Evolutionary conservation across 345 rosid species (phyloP).

Genomic region (Eucalyptus polybractea): DNA sequence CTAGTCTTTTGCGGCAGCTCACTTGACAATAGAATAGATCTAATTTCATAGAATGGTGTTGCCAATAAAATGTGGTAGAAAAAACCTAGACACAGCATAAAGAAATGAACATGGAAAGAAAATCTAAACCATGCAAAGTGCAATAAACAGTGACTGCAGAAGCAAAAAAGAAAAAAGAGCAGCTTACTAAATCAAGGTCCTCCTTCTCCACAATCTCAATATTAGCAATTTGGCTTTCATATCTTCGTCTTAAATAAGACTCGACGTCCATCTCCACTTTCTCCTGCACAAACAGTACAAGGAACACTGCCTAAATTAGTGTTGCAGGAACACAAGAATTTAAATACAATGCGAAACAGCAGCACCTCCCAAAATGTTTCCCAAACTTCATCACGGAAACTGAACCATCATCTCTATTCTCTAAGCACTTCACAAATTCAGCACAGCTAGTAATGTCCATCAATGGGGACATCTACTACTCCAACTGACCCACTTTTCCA

Average conservation of each 20-base stretch:
- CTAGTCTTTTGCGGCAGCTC: neutral
- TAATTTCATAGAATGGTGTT: neutral
- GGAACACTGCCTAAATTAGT: neutral
- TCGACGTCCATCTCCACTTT: slow-evolving; percentile 88
- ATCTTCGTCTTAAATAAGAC: slow-evolving; percentile 70
- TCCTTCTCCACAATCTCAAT: slow-evolving; percentile 68
- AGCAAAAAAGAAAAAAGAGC: neutral
- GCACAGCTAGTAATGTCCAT: neutral
- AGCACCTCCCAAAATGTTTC: neutral
- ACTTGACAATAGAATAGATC: neutral
- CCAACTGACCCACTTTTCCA: neutral
- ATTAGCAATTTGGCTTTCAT: slow-evolving; percentile 73
- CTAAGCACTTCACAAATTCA: neutral
- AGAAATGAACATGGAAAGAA: neutral
- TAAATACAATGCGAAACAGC: neutral
- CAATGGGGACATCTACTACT: neutral
- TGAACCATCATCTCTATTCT: neutral
- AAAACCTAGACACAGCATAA: neutral
- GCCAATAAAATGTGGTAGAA: neutral
- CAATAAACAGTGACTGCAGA: neutral
- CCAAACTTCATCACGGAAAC: neutral
- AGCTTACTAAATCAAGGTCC: slow-evolving; percentile 84
- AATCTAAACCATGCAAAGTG: neutral
- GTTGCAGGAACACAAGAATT: neutral
- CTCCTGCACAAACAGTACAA: slow-evolving; percentile 15